Evolutionary conservation across 2,329 filamentous ascomycete species (phyloP).

Genomic region (Lachnellula subtilissima): DNA sequence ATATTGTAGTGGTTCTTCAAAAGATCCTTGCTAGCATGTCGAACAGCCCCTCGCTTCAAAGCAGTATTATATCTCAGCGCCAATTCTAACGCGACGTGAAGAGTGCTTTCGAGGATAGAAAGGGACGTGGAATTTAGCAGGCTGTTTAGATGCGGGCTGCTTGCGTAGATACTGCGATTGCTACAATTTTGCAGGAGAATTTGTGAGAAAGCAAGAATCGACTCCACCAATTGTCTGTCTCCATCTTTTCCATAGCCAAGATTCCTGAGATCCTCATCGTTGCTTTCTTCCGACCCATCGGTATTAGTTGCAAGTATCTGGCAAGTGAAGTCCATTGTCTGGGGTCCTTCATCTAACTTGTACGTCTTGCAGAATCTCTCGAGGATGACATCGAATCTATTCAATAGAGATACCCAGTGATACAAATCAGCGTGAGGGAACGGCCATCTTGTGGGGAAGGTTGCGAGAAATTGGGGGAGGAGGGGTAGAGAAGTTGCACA

Average conservation of each 20-base stretch:
- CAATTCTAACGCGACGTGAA: constrained; percentile 78
- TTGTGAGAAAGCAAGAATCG: constrained; percentile 77
- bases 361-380: constrained; percentile 79
- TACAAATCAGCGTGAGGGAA: constrained; percentile 94
- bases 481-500: constrained; percentile 66
- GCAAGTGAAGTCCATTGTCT: constrained; percentile 68
- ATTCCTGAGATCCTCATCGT: constrained; percentile 42
- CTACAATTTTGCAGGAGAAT: constrained; percentile 91
- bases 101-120: constrained; percentile 68
- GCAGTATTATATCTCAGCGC: constrained; percentile 91
- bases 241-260: constrained; percentile 68
- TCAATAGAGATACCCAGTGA: constrained; percentile 93
- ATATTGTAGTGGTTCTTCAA: constrained; percentile 82
- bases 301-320: constrained; percentile 51
- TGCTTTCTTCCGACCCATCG: constrained; percentile 42
- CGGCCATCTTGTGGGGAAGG: constrained; percentile 86
- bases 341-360: constrained; percentile 72
- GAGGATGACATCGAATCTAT: constrained; percentile 86
- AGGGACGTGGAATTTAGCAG: constrained; percentile 84
- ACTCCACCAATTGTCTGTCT: constrained; percentile 74
- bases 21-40: constrained; percentile 65
- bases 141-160: constrained; percentile 83
- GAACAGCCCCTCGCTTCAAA: constrained; percentile 66
- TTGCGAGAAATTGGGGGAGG: constrained; percentile 69
- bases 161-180: constrained; percentile 93